Evolutionary conservation across 441 rosid genomes (phyloP).

Genomic region (Bocquillonia castaneifolia): DNA sequence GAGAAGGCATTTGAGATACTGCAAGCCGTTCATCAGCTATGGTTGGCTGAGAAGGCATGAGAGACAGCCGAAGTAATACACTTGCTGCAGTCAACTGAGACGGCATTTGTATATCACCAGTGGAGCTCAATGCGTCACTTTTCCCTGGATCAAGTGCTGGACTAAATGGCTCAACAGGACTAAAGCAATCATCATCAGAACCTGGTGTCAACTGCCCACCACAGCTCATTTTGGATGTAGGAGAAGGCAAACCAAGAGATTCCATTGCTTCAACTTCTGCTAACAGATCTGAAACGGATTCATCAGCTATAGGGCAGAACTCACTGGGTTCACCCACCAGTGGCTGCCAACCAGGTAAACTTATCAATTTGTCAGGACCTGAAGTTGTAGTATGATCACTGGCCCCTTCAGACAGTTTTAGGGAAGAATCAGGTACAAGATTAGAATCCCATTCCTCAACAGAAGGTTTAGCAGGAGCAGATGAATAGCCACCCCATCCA

Average conservation of each 20-base stretch:
- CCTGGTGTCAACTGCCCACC: slow-evolving; percentile 43
- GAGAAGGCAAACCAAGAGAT: slow-evolving; percentile 67
- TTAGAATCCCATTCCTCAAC: slow-evolving; percentile 52
- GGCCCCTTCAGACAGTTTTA: slow-evolving; percentile 39
- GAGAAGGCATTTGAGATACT: slow-evolving; percentile 32
- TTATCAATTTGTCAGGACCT: slow-evolving; percentile 46
- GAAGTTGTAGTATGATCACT: slow-evolving; percentile 53
- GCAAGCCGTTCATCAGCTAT: slow-evolving; percentile 28
- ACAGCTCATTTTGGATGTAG: slow-evolving; percentile 62
- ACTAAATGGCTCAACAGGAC: slow-evolving; percentile 62
- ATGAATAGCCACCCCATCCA: slow-evolving; percentile 48
- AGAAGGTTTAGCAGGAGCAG: slow-evolving; percentile 35
- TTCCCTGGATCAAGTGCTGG: slow-evolving; percentile 57
- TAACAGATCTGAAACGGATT: slow-evolving; percentile 93
- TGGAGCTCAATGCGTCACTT: slow-evolving; percentile 70
- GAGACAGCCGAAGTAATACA: slow-evolving; percentile 26
- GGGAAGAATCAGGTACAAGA: slow-evolving; percentile 43
- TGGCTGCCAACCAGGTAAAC: slow-evolving; percentile 58
- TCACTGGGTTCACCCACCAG: slow-evolving; percentile 60
- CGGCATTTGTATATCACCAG: slow-evolving; percentile 52
- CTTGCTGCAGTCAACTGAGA: slow-evolving; percentile 30
- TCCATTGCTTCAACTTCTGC: slow-evolving; percentile 99
- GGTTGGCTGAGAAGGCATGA: slow-evolving; percentile 45
- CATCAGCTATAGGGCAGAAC: slow-evolving; percentile 61
- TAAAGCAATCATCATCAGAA: slow-evolving; percentile 68